phyloP scores from a whole-genome alignment of 2,329 filamentous ascomycete species.

The Botrytis medusae region DNA sequence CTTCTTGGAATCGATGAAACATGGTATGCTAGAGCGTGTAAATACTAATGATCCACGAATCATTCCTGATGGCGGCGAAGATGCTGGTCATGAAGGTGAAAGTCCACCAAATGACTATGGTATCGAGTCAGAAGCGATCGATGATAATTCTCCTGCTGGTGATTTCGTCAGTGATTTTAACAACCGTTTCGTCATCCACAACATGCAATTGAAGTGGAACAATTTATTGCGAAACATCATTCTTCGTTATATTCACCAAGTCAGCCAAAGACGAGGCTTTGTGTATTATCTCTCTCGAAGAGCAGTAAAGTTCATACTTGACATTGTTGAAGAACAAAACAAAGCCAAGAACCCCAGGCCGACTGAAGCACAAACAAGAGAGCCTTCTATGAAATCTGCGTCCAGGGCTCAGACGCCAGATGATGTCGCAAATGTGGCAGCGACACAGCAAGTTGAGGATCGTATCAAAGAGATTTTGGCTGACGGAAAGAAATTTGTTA shows the following conservation, averaged over 20 bases:
- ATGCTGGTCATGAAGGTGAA: conserved; percentile 43
- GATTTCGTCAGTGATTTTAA: conserved; percentile 95
- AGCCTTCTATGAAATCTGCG: conserved; percentile 28
- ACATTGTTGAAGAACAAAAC: conserved; percentile 92
- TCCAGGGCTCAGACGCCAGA: conserved; percentile 31
- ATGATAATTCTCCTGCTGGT: conserved; percentile 63
- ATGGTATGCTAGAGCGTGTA: conserved; percentile 38
- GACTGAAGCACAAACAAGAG: conserved; percentile 39
- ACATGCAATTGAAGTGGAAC: conserved; percentile 97
- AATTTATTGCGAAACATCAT: conserved; percentile 95
- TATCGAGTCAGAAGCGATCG: conserved; percentile 53
- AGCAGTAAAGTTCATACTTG: conserved; percentile 95
- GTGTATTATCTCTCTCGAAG: conserved; percentile 96
- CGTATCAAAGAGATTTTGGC: conserved; percentile 81
- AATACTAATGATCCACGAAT: conserved; percentile 34
- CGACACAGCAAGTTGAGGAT: conserved; percentile 69
- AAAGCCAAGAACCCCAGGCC: conserved; percentile 48
- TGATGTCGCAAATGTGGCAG: conserved; percentile 33
- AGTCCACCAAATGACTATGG: conserved; percentile 40
- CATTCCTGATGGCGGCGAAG: conserved; percentile 37
- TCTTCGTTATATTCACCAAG: conserved; percentile 94
- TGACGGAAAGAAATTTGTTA: conserved; percentile 80
- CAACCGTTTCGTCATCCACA: conserved; percentile 97
- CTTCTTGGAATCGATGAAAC: conserved; percentile 57
- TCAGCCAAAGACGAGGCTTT: conserved; percentile 91